Evolutionary conservation across 345 rosid genomes (phyloP), one percentile per base, ranked within the genome.

Genomic region (Hirschfeldia incana): DNA sequence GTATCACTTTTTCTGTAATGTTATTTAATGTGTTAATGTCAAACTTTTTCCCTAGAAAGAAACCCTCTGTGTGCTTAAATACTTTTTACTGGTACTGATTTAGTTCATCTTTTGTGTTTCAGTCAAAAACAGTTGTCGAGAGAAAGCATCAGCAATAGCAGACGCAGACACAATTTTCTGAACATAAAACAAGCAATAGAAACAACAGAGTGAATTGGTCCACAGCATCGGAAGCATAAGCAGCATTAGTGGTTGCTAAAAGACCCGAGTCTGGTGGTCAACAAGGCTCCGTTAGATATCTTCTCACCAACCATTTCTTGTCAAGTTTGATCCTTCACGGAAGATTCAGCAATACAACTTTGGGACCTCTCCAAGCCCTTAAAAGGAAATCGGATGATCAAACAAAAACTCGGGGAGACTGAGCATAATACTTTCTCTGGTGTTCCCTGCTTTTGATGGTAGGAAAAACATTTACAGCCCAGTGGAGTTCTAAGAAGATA

Each of bases 291-390:
- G 88, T 88, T 29, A 86, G 92, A 44, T 84, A 89, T 72, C 94
- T 94, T 8, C 87, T 94, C 5, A 97, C 98, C 64, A 94, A 94
- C 80, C 97, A 94, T 90, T 92, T 91, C 91, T 88, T 29, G 97
- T 94, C 67, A 85, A 94, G 30, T 29, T 29, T 29, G 30, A 29
- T 78, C 77, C 94, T 57, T 83, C 84, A 8, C 94, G 80, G 63
- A 78, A 76, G 71, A 91, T 94, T 80, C 92, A 87, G 86, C 98
- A 94, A 72, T 92, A 94, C 85, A 84, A 94, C 59, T 91, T 92
- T 70, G 97, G 91, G 59, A 94, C 92, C 66, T 84, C 90, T 55
- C 97, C 97, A 1, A 84, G 70, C 44, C 95, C 97, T 28, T 87
- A 95, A 27, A 94, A 87, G 62, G 97, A 94, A 75, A 76, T 89